Base-by-base conservation (phyloP, 805 yeast species). In the Starmerella kuoi region DNA sequence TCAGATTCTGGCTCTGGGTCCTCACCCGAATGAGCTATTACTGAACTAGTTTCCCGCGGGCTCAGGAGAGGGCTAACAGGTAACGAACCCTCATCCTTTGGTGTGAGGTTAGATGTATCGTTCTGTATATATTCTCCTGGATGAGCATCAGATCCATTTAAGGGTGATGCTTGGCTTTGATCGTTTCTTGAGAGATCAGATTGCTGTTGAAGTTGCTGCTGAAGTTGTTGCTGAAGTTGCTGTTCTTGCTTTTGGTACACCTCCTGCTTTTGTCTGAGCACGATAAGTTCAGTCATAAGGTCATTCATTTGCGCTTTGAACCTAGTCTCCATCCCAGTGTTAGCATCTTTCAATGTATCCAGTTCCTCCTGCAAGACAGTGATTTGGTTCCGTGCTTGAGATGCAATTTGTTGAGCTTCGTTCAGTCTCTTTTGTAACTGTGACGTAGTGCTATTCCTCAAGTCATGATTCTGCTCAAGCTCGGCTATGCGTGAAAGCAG, bases 401-500 rank as follows among this genome's bases (percentile, higher is more conserved):
- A 28, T 7, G 46, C 36, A 8, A 31, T 14, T 18, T 28, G 18
- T 27, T 48, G 52, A 2, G 49, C 45, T 44, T 33, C 46, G 6
- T n/a, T 15, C 9, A 51, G 40, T 7, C 41, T 26, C 14, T 34
- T 20, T 19, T 44, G 44, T 4, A 49, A 44, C 24, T 43, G 40
- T 3, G 37, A 8, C 7, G 30, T 25, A 2, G 42, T n/a, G 2
- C n/a, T 8, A 14, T 22, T 25, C 12, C 42, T 27, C 26, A 36
- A 17, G 17, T 40, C 47, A 9, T 22, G 21, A 17, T 23, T 19
- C 19, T 28, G 27, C 18, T 49, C 52, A 17, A 53, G 53, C 26
- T 49, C 54, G 4, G 70, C 57, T 17, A 77, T 65, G 44, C 70
- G 72, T 7, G 62, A 58, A 46, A 68, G 63, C 45, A 85, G 66